Conservation (phyloP, 2,329 filamentous ascomycete species). For the Dactylellina drechsleri region DNA sequence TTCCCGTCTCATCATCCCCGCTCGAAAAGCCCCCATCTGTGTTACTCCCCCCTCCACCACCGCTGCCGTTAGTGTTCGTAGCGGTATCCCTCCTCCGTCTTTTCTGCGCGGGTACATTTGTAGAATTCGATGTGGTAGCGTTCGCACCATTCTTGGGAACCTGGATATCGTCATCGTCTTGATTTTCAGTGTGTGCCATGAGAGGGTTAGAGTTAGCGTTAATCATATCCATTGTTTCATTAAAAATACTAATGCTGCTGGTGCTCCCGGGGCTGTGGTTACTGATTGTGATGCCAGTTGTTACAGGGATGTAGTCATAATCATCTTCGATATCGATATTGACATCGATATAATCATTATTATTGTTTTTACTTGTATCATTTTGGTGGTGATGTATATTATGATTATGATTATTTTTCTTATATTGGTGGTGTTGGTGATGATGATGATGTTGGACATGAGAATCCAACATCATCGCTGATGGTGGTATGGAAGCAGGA, state of each 20-base stretch:
- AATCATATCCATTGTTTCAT: constrained; percentile 13
- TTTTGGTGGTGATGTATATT: constrained; percentile 16
- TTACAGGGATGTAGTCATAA: background rate
- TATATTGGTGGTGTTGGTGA: background rate
- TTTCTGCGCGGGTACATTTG: constrained; percentile 15
- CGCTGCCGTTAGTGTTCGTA: background rate
- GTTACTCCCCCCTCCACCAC: constrained; percentile 19
- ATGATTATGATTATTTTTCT: constrained; percentile 1
- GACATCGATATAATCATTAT: constrained; percentile 42
- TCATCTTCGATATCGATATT: constrained; percentile 2
- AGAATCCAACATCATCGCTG: constrained; percentile 13
- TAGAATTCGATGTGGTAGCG: background rate
- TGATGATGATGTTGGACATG: background rate
- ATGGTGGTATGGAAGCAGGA: background rate
- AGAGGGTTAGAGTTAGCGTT: constrained; percentile 3
- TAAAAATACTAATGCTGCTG: background rate
- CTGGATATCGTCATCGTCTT: constrained; percentile 4
- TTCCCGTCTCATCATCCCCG: constrained; percentile 29
- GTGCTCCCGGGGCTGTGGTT: background rate
- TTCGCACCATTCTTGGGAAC: background rate
- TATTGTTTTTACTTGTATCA: constrained; percentile 29
- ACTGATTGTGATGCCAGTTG: constrained; percentile 4
- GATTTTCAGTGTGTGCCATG: constrained; percentile 7
- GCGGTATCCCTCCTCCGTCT: constrained; percentile 43
- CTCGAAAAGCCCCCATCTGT: constrained; percentile 26